Conservation (phyloP, 2,329 filamentous ascomycete genomes). For the Alternaria dauci region DNA sequence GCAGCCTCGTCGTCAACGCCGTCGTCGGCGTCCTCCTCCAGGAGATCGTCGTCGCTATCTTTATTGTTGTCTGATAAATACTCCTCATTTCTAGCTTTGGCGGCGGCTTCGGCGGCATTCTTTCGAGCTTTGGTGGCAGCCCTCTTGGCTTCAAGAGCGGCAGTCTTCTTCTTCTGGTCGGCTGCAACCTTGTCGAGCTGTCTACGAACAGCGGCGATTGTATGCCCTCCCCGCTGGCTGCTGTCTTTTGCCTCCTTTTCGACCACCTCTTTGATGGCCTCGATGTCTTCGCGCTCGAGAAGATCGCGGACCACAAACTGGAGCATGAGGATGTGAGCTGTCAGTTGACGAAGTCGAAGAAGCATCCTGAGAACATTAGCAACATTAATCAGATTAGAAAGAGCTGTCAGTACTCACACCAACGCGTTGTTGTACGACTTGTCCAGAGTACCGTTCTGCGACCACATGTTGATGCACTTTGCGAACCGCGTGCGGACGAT, state of each 20-base stretch:
- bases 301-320: conserved; percentile 57
- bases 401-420: conserved; percentile 29
- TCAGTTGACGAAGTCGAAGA: conserved; percentile 61
- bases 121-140: conserved; percentile 10
- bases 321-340: conserved; percentile 58
- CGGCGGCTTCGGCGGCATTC: conserved; percentile 11
- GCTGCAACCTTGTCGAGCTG: conserved; percentile 40
- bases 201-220: conserved; percentile 38
- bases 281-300: conserved; percentile 56
- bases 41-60: conserved; percentile 8
- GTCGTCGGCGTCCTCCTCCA: conserved; percentile 3
- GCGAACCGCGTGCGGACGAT: conserved; percentile 59
- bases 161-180: conserved; percentile 25
- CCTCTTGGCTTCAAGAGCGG: conserved; percentile 13
- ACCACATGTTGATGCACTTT: conserved; percentile 51
- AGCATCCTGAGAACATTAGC: conserved; percentile 50
- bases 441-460: conserved; percentile 33
- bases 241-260: conserved; percentile 27
- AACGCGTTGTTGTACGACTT: conserved; percentile 54
- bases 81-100: conserved; percentile 2
- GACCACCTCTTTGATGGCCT: conserved; percentile 51
- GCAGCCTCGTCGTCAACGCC: not conserved
- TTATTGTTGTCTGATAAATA: conserved; percentile 17
- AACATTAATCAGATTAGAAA: not conserved
- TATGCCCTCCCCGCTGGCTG: conserved; percentile 18